A percentile compares a stretch with the other conserved stretches of the same genome.
phyloP scores from a whole-genome alignment of 2,329 filamentous ascomycete species.

The Colletotrichum sp. region DNA sequence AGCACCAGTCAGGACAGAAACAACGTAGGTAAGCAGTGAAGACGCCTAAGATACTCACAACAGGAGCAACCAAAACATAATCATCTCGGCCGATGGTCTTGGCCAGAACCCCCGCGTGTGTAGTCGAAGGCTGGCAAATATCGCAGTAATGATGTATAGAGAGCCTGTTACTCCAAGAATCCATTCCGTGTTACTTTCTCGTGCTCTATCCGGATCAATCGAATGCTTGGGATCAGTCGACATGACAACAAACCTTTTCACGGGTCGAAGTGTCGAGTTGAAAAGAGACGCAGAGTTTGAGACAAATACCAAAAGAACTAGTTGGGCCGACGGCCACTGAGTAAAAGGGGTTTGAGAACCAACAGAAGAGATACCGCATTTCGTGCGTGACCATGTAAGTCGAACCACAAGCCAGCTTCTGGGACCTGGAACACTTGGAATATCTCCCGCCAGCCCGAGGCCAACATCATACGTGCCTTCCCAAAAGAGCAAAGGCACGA shows the following conservation, averaged over 20 bases:
- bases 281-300: not conserved
- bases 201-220: not conserved
- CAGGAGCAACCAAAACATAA: not conserved
- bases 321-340: not conserved
- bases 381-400: no score
- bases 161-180: not conserved
- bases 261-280: not conserved
- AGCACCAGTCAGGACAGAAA: not conserved
- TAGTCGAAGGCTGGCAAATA: not conserved
- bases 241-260: not conserved
- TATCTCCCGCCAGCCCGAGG: not conserved
- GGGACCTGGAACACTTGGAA: not conserved
- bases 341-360: not conserved
- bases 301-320: no score
- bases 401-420: not conserved
- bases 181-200: not conserved
- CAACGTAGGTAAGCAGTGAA: not conserved
- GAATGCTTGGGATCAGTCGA: not conserved
- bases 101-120: not conserved
- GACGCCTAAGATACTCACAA: not conserved
- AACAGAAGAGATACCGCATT: not conserved
- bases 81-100: not conserved
- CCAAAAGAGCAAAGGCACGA: not conserved
- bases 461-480: not conserved
- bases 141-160: not conserved